Evolutionary conservation across 441 rosid species (phyloP), one percentile per base, ranked within the genome.

Genomic region (Euphorbia schlechtendalii): DNA sequence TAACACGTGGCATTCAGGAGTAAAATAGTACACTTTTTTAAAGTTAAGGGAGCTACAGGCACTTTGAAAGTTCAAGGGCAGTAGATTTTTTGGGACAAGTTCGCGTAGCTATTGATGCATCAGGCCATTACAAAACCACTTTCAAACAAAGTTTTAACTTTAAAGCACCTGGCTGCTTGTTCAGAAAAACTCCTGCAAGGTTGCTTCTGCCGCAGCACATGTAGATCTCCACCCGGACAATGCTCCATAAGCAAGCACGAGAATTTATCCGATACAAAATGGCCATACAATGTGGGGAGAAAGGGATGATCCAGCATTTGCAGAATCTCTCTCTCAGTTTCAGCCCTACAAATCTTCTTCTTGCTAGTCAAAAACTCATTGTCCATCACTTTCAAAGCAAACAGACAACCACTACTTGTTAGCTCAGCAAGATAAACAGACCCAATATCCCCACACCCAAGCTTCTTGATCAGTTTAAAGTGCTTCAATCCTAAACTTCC

Each of bases 291-390:
- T 2, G 96, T 88, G 12, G 96, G 92, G 56, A 88, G 88, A 76
- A 88, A 88, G 41, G 96, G 96, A 77, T 88, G 96, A 76, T 88
- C 96, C 65, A 88, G 79, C 84, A 86, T 88, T 69, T 86, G 87
- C 81, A 88, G 57, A 41, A 88, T 88, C 81, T 82, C 92, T 72
- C 82, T 83, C 72, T 88, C 96, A 30, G 92, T 88, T 81, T 82
- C 85, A 12, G 90, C 90, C 78, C 96, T 80, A 1, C 78, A 57
- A 76, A 86, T 75, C 75, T 88, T 88, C 85, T 86, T 88, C 70
- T 80, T 79, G 63, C 87, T 83, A 41, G 64, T 72, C 78, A 88
- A 73, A 76, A 84, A 84, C 68, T 88, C 92, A 49, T 75, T 78
- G 73, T 86, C 89, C 92, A 88, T 86, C 74, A 88, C 86, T 77